A percentile compares a stretch with the other conserved stretches of the same genome.
These are phyloP conservation scores for Penicillium antarcticum DNA, from an alignment of 495 filamentous ascomycete genomes.

Conservation along the genomic window DNA sequence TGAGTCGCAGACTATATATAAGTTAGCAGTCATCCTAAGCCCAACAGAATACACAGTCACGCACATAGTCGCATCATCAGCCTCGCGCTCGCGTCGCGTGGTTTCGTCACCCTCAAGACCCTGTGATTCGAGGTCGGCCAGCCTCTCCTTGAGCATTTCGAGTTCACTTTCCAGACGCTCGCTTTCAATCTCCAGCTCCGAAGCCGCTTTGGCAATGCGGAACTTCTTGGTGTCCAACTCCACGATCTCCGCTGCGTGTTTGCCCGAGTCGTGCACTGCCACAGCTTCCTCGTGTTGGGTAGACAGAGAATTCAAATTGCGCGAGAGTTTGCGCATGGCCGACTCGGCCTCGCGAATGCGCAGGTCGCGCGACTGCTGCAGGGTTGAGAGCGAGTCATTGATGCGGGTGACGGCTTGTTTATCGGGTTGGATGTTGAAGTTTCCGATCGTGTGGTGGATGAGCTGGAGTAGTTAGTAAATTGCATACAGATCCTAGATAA, in stretches of 20 bases:
- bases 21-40: slow-evolving; percentile 10
- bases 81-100: slow-evolving; percentile 58
- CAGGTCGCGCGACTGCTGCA: slow-evolving; percentile 74
- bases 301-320: slow-evolving; percentile 64
- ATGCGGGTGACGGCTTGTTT: slow-evolving; percentile 83
- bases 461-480: slow-evolving; percentile 52
- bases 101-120: slow-evolving; percentile 61
- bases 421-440: slow-evolving; percentile 93
- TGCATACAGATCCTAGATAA: neutral
- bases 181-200: slow-evolving; percentile 86
- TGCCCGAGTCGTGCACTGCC: slow-evolving; percentile 64
- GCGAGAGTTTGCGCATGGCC: slow-evolving; percentile 69
- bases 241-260: slow-evolving; percentile 77
- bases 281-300: slow-evolving; percentile 70
- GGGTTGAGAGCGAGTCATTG: slow-evolving; percentile 71
- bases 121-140: slow-evolving; percentile 83
- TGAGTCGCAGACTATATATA: slow-evolving; percentile 67
- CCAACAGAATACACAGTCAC: slow-evolving; percentile 6
- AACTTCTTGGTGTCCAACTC: slow-evolving; percentile 93
- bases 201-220: slow-evolving; percentile 81
- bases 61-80: slow-evolving; percentile 54
- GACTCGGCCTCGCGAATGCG: slow-evolving; percentile 69
- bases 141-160: slow-evolving; percentile 65
- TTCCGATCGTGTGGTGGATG: slow-evolving; percentile 82
- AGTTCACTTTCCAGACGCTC: slow-evolving; percentile 82